These are phyloP conservation scores for Venturia asperata DNA, from an alignment of 2,329 filamentous ascomycete genomes.

Conservation along the genomic window DNA sequence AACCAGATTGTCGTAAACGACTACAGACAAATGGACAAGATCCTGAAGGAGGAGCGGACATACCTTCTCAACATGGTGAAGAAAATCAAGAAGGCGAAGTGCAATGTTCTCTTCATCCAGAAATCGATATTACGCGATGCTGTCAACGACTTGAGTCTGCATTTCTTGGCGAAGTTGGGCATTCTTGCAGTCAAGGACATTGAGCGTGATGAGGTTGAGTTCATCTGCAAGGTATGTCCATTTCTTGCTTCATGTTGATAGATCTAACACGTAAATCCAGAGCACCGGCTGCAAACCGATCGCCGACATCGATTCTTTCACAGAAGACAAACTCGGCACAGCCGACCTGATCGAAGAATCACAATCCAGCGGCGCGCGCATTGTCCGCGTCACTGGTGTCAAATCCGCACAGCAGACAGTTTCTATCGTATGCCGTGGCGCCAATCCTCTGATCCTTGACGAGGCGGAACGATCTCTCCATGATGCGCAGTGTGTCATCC, in stretches of 20 bases:
- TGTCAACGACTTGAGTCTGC: slow-evolving; percentile 92
- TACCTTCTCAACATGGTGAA: slow-evolving; percentile 99
- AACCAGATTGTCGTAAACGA: slow-evolving; percentile 99
- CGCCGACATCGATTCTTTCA: slow-evolving; percentile 96
- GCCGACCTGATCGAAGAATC: slow-evolving; percentile 93
- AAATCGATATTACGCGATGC: slow-evolving; percentile 97
- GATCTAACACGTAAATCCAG: slow-evolving; percentile 25
- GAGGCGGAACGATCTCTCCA: slow-evolving; percentile 95
- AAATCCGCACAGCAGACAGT: slow-evolving; percentile 79
- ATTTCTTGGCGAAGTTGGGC: slow-evolving; percentile 95
- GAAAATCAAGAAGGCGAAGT: slow-evolving; percentile 99
- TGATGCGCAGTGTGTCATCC: slow-evolving; percentile 94
- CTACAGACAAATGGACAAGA: slow-evolving; percentile 99
- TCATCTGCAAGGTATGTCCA: slow-evolving; percentile 72
- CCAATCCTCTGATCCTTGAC: slow-evolving; percentile 89
- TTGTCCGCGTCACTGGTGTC: slow-evolving; percentile 91
- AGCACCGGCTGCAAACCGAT: slow-evolving; percentile 98
- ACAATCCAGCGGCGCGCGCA: slow-evolving; percentile 76
- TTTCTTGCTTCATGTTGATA: background rate
- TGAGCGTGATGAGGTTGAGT: slow-evolving; percentile 96
- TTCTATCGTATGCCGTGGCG: slow-evolving; percentile 87
- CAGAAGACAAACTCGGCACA: slow-evolving; percentile 92
- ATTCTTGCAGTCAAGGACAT: slow-evolving; percentile 97
- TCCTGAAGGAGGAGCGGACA: slow-evolving; percentile 95
- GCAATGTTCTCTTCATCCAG: slow-evolving; percentile 95